phyloP scores from a whole-genome alignment of 2,329 filamentous ascomycete species.

The Colletotrichum eleusines region DNA sequence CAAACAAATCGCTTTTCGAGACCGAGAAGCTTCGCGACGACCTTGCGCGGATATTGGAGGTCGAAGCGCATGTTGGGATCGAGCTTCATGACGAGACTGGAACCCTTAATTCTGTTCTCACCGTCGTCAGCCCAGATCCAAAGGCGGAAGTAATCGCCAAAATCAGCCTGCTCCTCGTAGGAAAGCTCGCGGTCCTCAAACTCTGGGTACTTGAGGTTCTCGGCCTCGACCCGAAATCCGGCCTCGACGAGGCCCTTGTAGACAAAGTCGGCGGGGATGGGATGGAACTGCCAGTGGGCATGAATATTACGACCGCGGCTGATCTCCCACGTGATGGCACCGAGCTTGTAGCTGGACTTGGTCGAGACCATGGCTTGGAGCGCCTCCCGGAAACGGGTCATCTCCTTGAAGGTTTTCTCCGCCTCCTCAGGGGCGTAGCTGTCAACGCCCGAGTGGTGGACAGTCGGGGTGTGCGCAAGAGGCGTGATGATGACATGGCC shows the following conservation, averaged over 20 bases:
- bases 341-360: slow-evolving; percentile 70
- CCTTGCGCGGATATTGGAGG: slow-evolving; percentile 88
- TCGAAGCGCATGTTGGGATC: slow-evolving; percentile 83
- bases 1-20: slow-evolving; percentile 85
- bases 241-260: slow-evolving; percentile 83
- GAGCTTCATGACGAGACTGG: slow-evolving; percentile 80
- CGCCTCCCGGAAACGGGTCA: slow-evolving; percentile 82
- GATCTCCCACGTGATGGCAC: slow-evolving; percentile 93
- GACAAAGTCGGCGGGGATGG: slow-evolving; percentile 77
- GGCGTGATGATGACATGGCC: slow-evolving; percentile 93
- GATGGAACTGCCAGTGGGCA: slow-evolving; percentile 93
- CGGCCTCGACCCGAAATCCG: slow-evolving; percentile 88
- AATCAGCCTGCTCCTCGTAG: slow-evolving; percentile 61
- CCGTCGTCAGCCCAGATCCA: slow-evolving; percentile 79
- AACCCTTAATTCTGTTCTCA: slow-evolving; percentile 69
- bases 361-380: slow-evolving; percentile 83
- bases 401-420: slow-evolving; percentile 77
- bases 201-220: slow-evolving; percentile 73
- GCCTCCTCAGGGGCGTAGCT: slow-evolving; percentile 65
- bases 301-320: slow-evolving; percentile 85
- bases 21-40: slow-evolving; percentile 87
- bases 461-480: slow-evolving; percentile 82
- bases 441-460: slow-evolving; percentile 73
- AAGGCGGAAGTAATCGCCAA: slow-evolving; percentile 81
- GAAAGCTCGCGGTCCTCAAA: slow-evolving; percentile 63